Percentiles rank a stretch among this genome's conserved stretches.
These are phyloP conservation scores for Phanerochaete carnosa DNA, from an alignment of 768 basidiomycete genomes.

Conservation along the genomic window DNA sequence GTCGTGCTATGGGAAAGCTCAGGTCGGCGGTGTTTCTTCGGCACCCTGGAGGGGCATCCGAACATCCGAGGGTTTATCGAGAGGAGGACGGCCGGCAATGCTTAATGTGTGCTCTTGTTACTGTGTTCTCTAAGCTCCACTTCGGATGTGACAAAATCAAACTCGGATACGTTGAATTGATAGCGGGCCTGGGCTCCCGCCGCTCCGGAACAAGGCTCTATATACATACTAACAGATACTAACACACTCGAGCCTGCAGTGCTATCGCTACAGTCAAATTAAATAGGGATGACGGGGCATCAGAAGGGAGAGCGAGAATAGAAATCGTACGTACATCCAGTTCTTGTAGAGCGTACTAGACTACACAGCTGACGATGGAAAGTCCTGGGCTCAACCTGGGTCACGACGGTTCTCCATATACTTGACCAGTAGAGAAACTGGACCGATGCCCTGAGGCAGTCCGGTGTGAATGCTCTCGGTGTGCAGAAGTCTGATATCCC, in stretches of 20 bases:
- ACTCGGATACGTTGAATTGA: not conserved
- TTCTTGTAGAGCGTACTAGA: not conserved
- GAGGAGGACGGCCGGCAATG: conserved; percentile 41
- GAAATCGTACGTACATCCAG: not conserved
- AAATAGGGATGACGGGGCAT: not conserved
- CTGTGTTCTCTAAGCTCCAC: not conserved
- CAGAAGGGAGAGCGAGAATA: not conserved
- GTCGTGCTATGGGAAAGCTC: conserved; percentile 84
- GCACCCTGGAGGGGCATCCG: conserved; percentile 69
- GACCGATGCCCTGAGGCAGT: conserved; percentile 1
- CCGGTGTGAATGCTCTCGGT: conserved; percentile 7
- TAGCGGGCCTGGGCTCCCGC: not conserved
- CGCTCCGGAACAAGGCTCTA: not conserved
- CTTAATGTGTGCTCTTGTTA: conserved; percentile 6
- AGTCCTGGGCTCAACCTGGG: not conserved
- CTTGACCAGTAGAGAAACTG: not conserved
- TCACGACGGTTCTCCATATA: not conserved
- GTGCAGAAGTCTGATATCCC: not conserved
- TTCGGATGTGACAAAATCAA: not conserved
- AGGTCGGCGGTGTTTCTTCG: conserved; percentile 78
- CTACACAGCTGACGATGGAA: not conserved
- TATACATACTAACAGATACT: not conserved
- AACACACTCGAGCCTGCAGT: not conserved
- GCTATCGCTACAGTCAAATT: not conserved
- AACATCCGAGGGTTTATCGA: conserved; percentile 82